Conservation (phyloP, 768 basidiomycete genomes). For the Pleurotus sapidus region DNA sequence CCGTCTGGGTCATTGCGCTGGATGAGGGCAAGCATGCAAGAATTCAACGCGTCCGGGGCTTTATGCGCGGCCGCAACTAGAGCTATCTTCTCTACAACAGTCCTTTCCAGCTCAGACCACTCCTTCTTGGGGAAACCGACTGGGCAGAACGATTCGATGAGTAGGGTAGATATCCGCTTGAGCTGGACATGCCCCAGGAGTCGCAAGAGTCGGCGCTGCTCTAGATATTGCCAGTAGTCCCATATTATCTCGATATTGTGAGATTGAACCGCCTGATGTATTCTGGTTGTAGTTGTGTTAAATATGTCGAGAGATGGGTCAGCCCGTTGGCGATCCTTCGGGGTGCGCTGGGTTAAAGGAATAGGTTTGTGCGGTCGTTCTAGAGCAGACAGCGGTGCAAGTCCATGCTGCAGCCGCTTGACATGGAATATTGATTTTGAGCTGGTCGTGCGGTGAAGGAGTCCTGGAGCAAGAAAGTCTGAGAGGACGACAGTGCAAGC, state of each 20-base stretch:
- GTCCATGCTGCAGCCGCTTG: neutral
- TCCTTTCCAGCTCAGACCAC: constrained; percentile 25
- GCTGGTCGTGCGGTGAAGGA: neutral
- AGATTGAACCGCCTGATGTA: constrained; percentile 34
- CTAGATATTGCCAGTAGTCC: constrained; percentile 40
- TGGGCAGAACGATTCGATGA: constrained; percentile 24
- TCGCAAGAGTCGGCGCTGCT: constrained; percentile 38
- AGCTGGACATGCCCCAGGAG: constrained; percentile 43
- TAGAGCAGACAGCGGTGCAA: neutral
- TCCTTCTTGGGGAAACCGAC: neutral
- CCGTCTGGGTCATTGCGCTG: constrained; percentile 33
- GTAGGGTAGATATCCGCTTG: constrained; percentile 31
- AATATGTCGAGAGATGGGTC: constrained; percentile 18
- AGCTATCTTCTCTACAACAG: constrained; percentile 44
- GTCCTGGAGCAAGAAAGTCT: constrained; percentile 40
- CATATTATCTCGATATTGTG: constrained; percentile 27
- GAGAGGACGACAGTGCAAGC: constrained; percentile 24
- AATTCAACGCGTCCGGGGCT: constrained; percentile 44
- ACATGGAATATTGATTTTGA: neutral
- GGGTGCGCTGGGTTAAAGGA: neutral
- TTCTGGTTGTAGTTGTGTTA: constrained; percentile 31
- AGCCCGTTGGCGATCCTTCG: constrained; percentile 2
- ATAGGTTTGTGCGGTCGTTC: neutral
- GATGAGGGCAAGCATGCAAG: constrained; percentile 47
- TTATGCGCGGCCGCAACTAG: constrained; percentile 43